A percentile compares a stretch with the other conserved stretches of the same genome.
These are phyloP conservation scores for Fusarium pilosicola DNA, from an alignment of 2,329 filamentous ascomycete genomes.

Conservation along the genomic window DNA sequence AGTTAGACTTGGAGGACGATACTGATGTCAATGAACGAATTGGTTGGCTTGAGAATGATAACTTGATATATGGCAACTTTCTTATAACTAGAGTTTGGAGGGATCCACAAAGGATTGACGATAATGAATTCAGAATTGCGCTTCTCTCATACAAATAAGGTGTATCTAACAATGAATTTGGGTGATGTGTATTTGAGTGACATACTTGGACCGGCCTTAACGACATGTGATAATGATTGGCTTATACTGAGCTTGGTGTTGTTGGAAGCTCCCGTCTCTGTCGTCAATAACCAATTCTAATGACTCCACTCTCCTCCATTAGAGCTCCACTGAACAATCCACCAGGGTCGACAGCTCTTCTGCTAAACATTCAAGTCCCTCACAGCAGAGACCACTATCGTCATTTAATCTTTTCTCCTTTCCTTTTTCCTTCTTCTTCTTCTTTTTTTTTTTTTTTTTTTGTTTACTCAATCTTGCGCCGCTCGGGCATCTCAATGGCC, in stretches of 20 bases:
- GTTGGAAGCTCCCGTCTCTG: conserved; percentile 6
- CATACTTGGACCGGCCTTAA: background rate
- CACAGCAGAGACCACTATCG: conserved; percentile 32
- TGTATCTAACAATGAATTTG: background rate
- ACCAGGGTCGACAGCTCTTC: conserved; percentile 27
- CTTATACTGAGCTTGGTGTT: background rate
- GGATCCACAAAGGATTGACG: conserved; percentile 22
- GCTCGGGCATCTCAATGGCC: conserved; percentile 44
- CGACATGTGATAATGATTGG: conserved; percentile 7
- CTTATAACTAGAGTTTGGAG: conserved; percentile 26
- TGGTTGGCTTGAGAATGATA: conserved; percentile 31
- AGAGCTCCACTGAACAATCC: conserved; percentile 41
- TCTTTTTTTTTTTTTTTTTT: background rate
- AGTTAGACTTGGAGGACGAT: conserved; percentile 41
- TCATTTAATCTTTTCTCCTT: background rate
- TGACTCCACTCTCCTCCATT: conserved; percentile 20
- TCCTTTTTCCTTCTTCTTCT: background rate
- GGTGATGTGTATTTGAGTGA: background rate
- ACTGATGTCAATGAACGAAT: conserved; percentile 42
- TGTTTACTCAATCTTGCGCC: conserved; percentile 19
- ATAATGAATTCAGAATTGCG: conserved; percentile 23
- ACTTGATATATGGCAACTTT: conserved; percentile 16
- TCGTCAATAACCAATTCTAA: background rate
- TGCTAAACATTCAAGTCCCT: conserved; percentile 28
- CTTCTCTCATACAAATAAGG: background rate